These are phyloP conservation scores for Diaporthe aspalathi DNA, from an alignment of 2,329 filamentous ascomycete species.

Conservation along the genomic window DNA sequence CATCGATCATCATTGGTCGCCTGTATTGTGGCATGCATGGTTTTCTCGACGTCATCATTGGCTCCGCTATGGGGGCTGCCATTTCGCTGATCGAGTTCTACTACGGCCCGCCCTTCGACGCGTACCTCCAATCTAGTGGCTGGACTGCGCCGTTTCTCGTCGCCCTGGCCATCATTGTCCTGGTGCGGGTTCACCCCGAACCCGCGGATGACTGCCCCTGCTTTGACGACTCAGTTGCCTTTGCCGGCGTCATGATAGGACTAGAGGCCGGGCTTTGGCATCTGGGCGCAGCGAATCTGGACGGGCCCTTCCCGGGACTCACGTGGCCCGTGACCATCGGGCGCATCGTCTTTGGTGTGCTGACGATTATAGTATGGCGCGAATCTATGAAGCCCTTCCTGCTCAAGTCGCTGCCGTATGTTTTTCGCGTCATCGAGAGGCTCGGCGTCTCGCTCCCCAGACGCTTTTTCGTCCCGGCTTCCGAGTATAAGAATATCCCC, in stretches of 20 bases:
- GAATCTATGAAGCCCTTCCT: constrained; percentile 88
- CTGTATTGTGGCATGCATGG: constrained; percentile 99
- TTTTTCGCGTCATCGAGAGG: constrained; percentile 88
- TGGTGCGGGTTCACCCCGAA: constrained; percentile 92
- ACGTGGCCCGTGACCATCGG: constrained; percentile 72
- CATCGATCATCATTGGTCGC: constrained; percentile 89
- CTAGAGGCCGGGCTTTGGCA: constrained; percentile 87
- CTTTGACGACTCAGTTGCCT: constrained; percentile 95
- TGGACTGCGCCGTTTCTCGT: constrained; percentile 74
- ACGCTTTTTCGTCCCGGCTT: constrained; percentile 90
- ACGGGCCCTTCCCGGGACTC: constrained; percentile 59
- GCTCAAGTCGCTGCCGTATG: constrained; percentile 80
- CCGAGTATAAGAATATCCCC: constrained; percentile 89
- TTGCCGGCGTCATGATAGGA: constrained; percentile 90
- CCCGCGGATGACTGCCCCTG: constrained; percentile 97
- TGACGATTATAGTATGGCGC: constrained; percentile 89
- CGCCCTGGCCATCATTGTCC: constrained; percentile 74
- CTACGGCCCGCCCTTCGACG: constrained; percentile 72
- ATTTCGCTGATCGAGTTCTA: constrained; percentile 71
- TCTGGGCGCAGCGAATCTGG: constrained; percentile 68
- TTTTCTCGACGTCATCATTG: constrained; percentile 89
- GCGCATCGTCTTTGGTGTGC: constrained; percentile 82
- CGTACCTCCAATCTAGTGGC: constrained; percentile 74
- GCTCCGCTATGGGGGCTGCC: constrained; percentile 79
- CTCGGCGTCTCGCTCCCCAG: constrained; percentile 84